A percentile compares a stretch with the other conserved stretches of the same genome.
These are phyloP conservation scores for Lipomyces anomalus DNA, from an alignment of 805 yeast species.

Conservation along the genomic window DNA sequence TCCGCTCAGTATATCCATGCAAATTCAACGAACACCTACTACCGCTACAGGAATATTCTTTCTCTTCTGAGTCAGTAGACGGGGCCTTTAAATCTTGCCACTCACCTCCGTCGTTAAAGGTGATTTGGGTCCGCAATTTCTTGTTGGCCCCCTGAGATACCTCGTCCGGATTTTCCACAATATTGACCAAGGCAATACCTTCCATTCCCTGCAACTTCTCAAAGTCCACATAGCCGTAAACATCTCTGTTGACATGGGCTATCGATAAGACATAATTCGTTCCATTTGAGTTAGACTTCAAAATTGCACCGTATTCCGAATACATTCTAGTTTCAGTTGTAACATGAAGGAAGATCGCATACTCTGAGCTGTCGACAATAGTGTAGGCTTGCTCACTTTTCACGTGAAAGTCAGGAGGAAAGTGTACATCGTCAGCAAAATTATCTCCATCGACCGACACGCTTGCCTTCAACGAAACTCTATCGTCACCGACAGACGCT, in stretches of 20 bases:
- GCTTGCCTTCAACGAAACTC: constrained; percentile 54
- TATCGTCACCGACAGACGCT: constrained; percentile 50
- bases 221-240: constrained; percentile 75
- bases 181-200: constrained; percentile 73
- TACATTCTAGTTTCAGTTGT: constrained; percentile 52
- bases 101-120: constrained; percentile 87
- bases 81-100: constrained; percentile 78
- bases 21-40: constrained; percentile 72
- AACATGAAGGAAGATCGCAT: constrained; percentile 75
- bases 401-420: constrained; percentile 62
- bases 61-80: constrained; percentile 52
- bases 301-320: constrained; percentile 65
- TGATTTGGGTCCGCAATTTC: constrained; percentile 60
- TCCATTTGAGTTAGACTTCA: constrained; percentile 89
- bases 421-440: constrained; percentile 73
- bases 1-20: constrained; percentile 86
- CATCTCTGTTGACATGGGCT: constrained; percentile 67
- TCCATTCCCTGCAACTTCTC: constrained; percentile 78
- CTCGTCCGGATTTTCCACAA: constrained; percentile 52
- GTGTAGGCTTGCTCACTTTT: constrained; percentile 69
- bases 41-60: constrained; percentile 47
- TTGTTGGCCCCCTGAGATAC: constrained; percentile 46
- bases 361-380: constrained; percentile 63
- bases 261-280: constrained; percentile 71
- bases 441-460: constrained; percentile 72